A percentile compares a stretch with the other conserved stretches of the same genome.
Evolutionary conservation across 768 basidiomycete species (phyloP).

Genomic region (Suillus americanus): DNA sequence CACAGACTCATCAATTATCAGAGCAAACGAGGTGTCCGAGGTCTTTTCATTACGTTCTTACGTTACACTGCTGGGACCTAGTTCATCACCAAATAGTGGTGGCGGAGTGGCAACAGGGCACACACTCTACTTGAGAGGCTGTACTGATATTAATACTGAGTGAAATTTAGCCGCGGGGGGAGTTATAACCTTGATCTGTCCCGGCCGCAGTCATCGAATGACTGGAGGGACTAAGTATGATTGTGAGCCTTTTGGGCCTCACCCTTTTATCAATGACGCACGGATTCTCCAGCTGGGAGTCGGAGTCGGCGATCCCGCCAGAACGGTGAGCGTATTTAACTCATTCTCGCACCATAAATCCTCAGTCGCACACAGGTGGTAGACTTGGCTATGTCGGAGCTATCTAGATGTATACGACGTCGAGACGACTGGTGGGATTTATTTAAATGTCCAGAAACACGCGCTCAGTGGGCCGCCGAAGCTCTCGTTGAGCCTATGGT

Average conservation of each 20-base stretch:
- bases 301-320: constrained; percentile 50
- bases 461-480: constrained; percentile 33
- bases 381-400: constrained; percentile 50
- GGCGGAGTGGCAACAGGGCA: no score
- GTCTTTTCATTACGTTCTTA: no score
- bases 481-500: constrained; percentile 30
- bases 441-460: constrained; percentile 24
- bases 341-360: neutral
- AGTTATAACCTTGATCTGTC: neutral
- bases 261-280: constrained; percentile 49
- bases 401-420: constrained; percentile 43
- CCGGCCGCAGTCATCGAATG: neutral
- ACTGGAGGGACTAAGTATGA: neutral
- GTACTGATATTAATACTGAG: neutral
- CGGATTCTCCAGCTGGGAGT: constrained; percentile 35
- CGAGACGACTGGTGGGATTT: constrained; percentile 42
- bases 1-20: no score
- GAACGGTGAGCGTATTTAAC: constrained; percentile 38
- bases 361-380: constrained; percentile 33
- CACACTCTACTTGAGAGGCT: no score
- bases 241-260: constrained; percentile 39
- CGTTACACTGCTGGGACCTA: no score
- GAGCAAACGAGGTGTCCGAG: no score
- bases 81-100: no score
- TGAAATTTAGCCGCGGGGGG: neutral